phyloP scores from a whole-genome alignment of 805 yeast genomes.

The Wickerhamiella musiphila region DNA sequence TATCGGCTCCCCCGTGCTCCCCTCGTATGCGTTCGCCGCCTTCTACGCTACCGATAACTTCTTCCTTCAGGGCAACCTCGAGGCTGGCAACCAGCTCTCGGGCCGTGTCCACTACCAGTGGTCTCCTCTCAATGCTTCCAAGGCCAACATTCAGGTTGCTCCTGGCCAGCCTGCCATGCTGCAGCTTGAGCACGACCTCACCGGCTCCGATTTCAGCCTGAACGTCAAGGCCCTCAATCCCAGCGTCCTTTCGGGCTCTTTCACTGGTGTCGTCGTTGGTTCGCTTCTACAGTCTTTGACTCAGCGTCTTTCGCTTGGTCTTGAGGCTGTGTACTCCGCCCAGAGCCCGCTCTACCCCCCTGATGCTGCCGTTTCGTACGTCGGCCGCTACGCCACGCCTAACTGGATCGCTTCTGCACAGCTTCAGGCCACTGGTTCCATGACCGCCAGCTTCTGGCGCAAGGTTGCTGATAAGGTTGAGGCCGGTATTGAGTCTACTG shows the following conservation, averaged over 20 bases:
- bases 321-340: constrained; percentile 73
- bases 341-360: constrained; percentile 59
- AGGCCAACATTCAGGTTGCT: constrained; percentile 76
- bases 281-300: constrained; percentile 82
- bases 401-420: constrained; percentile 91
- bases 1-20: constrained; percentile 68
- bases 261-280: constrained; percentile 85
- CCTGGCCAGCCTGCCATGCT: constrained; percentile 82
- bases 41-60: constrained; percentile 72
- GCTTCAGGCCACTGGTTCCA: constrained; percentile 80
- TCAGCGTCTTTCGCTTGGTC: constrained; percentile 67
- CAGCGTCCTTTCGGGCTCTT: constrained; percentile 50
- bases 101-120: constrained; percentile 89
- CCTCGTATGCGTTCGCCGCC: constrained; percentile 82
- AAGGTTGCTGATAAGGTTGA: constrained; percentile 83
- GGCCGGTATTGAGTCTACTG: constrained; percentile 70
- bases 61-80: constrained; percentile 82
- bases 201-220: constrained; percentile 72
- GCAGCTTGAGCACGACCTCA: constrained; percentile 91
- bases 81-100: constrained; percentile 65
- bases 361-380: constrained; percentile 78
- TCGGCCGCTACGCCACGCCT: constrained; percentile 75
- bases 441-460: constrained; percentile 85
- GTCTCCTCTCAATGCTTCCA: constrained; percentile 61
- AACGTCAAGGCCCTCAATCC: constrained; percentile 90